Evolutionary conservation across 1,284 basidiomycete species (phyloP).

Genomic region (Phlebopus sp.): DNA sequence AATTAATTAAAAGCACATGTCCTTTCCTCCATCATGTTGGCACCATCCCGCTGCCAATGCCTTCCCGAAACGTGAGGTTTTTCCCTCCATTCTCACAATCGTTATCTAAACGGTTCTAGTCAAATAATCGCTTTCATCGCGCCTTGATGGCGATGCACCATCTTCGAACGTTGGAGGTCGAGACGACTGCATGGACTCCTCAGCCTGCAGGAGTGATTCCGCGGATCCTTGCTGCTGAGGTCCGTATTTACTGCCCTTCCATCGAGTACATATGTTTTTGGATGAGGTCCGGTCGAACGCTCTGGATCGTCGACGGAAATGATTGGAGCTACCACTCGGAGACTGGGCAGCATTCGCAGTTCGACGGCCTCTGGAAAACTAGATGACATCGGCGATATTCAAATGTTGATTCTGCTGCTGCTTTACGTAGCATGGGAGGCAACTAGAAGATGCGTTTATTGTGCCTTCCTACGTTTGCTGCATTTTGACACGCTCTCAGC

Average conservation of each 20-base stretch:
- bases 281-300: conserved; percentile 23
- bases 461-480: conserved; percentile 26
- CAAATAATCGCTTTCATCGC: conserved; percentile 22
- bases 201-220: conserved; percentile 23
- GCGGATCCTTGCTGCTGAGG: conserved; percentile 31
- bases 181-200: conserved; percentile 28
- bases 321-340: conserved; percentile 30
- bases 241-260: conserved; percentile 28
- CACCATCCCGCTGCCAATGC: conserved; percentile 32
- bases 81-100: conserved; percentile 7
- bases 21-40: conserved; percentile 33
- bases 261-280: conserved; percentile 32
- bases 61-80: conserved; percentile 24
- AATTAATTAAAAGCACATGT: conserved; percentile 32
- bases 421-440: conserved; percentile 28
- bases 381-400: conserved; percentile 14
- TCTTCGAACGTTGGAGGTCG: conserved; percentile 28
- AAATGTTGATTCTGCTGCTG: conserved; percentile 15
- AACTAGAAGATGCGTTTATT: conserved; percentile 19
- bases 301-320: conserved; percentile 35
- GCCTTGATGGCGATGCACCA: conserved; percentile 28
- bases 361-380: conserved; percentile 30
- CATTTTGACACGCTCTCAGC: conserved; percentile 16
- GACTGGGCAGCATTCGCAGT: conserved; percentile 25
- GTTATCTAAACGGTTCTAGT: conserved; percentile 26